Evolutionary conservation across 2,329 filamentous ascomycete genomes (phyloP).

Genomic region (Xylaria sp.): DNA sequence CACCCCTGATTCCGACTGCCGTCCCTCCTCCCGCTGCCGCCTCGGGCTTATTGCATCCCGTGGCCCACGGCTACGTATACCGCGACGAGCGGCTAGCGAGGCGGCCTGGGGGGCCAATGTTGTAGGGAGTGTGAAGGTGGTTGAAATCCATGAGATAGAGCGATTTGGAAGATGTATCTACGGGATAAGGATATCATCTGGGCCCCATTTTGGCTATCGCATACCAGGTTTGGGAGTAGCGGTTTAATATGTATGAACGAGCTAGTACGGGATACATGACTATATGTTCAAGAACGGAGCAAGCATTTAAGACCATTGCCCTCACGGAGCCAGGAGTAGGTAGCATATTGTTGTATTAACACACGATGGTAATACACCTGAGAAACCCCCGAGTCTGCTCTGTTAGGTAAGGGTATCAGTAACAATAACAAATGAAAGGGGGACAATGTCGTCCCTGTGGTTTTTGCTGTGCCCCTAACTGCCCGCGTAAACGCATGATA

Average conservation of each 20-base stretch:
- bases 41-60: constrained; percentile 56
- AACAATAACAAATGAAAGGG: constrained; percentile 32
- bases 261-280: neutral
- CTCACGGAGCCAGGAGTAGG: constrained; percentile 8
- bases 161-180: neutral
- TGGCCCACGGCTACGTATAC: constrained; percentile 71
- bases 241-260: neutral
- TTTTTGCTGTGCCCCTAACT: constrained; percentile 10
- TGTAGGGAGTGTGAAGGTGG: constrained; percentile 49
- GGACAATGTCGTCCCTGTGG: neutral
- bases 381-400: constrained; percentile 29
- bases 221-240: neutral
- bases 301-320: neutral
- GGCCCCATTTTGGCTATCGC: neutral
- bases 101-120: constrained; percentile 49
- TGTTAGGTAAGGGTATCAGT: constrained; percentile 38
- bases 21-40: constrained; percentile 37
- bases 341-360: constrained; percentile 41
- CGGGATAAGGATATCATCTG: neutral
- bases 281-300: neutral
- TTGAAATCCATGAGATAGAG: too few species aligned
- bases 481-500: constrained; percentile 8
- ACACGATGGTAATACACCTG: constrained; percentile 37
- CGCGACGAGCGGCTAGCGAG: constrained; percentile 55
- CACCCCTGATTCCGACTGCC: constrained; percentile 55